phyloP scores from a whole-genome alignment of 169 alveolate genomes.

The Sarcocystis neurona region DNA sequence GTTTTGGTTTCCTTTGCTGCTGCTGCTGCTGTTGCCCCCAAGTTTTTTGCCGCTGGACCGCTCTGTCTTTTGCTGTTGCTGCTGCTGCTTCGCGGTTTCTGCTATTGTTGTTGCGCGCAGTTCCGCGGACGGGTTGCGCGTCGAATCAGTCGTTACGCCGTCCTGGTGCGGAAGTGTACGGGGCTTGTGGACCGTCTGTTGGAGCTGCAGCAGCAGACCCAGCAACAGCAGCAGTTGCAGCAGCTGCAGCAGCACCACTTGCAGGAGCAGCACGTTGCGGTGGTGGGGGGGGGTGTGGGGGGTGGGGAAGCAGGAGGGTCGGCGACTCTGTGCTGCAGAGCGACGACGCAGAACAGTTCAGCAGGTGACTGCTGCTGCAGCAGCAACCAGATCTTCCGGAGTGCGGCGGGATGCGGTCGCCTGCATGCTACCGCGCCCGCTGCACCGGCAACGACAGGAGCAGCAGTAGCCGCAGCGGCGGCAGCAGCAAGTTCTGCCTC shows the following conservation, averaged over 20 bases:
- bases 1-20: background rate
- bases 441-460: background rate
- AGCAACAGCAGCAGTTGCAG: constrained; percentile 52
- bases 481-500: background rate
- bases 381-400: too few relatives aligned
- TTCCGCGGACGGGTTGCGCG: constrained; percentile 65
- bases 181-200: constrained; percentile 34
- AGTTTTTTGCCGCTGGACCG: too few relatives aligned
- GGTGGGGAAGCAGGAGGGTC: too few relatives aligned
- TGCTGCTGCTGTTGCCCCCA: too few relatives aligned
- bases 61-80: too few relatives aligned
- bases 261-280: background rate
- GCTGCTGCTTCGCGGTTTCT: background rate
- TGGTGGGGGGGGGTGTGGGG: too few relatives aligned
- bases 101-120: background rate
- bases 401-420: too few relatives aligned
- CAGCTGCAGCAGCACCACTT: constrained; percentile 32
- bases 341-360: too few relatives aligned
- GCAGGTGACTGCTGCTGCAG: too few relatives aligned
- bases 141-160: constrained; percentile 63
- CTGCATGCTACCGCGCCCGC: background rate
- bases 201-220: constrained; percentile 5
- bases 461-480: background rate
- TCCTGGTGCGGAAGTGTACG: constrained; percentile 44
- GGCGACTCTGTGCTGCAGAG: too few relatives aligned